Evolutionary conservation across 345 rosid genomes (phyloP).

Genomic region (Syzygium oleosum): DNA sequence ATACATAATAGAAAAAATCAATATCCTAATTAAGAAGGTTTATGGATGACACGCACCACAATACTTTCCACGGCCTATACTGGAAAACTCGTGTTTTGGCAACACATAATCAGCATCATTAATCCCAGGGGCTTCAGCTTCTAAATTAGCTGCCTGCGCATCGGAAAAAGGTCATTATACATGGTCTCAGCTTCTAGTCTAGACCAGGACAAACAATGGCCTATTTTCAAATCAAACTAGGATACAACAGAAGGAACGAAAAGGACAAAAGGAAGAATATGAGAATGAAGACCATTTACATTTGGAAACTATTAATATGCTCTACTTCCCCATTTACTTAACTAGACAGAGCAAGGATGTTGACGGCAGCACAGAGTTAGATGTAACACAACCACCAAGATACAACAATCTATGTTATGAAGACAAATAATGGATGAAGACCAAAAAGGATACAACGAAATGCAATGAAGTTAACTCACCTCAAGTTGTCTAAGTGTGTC

Average conservation of each 20-base stretch:
- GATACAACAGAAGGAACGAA: neutral
- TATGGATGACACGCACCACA: conserved; percentile 41
- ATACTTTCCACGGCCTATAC: conserved; percentile 63
- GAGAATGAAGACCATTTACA: neutral
- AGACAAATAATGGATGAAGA: neutral
- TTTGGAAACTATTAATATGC: neutral
- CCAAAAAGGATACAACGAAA: neutral
- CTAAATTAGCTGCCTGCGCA: conserved; percentile 77
- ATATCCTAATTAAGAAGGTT: neutral
- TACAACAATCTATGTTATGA: neutral
- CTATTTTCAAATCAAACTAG: neutral
- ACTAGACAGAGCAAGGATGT: neutral
- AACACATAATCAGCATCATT: conserved; percentile 53
- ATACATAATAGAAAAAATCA: neutral
- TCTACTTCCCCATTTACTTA: neutral
- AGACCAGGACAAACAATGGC: neutral
- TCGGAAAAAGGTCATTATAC: neutral
- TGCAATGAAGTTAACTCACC: conserved; percentile 32
- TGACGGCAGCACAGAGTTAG: neutral
- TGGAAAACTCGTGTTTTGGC: conserved; percentile 65
- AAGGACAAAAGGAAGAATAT: neutral
- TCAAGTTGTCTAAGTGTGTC: conserved; percentile 83
- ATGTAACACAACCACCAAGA: neutral
- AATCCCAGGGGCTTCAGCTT: conserved; percentile 67
- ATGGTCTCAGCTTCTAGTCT: neutral